Conservation (phyloP, 208 protist species). For the Crithidia acanthocephali region DNA sequence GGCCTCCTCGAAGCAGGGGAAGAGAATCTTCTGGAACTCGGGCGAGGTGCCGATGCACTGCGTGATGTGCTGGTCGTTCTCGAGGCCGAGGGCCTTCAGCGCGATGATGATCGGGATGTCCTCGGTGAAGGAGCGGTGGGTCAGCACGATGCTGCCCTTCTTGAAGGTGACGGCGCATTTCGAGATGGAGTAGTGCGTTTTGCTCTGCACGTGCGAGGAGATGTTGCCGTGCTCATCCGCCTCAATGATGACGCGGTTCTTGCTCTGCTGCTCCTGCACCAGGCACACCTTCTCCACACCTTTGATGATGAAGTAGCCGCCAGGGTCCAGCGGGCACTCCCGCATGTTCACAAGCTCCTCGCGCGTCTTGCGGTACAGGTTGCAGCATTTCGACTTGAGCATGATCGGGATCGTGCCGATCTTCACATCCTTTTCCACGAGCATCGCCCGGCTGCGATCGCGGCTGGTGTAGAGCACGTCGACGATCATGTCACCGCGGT, state of each 20-base stretch:
- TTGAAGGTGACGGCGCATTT: constrained; percentile 95
- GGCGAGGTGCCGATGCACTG: constrained; percentile 96
- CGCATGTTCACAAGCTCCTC: constrained; percentile 94
- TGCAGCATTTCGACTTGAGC: constrained; percentile 98
- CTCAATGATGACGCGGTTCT: constrained; percentile 99
- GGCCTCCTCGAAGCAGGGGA: constrained; percentile 97
- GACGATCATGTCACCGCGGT: constrained; percentile 86
- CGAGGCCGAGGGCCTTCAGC: constrained; percentile 98
- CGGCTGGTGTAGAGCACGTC: constrained; percentile 87
- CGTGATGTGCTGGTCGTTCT: constrained; percentile 99
- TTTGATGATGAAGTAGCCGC: constrained; percentile 99
- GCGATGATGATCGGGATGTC: constrained; percentile 98
- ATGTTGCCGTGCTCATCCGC: constrained; percentile 87
- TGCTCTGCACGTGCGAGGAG: constrained; percentile 85
- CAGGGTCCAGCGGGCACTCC: constrained; percentile 99
- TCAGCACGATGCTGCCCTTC: constrained; percentile 96
- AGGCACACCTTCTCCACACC: constrained; percentile 99
- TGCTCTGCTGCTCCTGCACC: constrained; percentile 97
- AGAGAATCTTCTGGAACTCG: constrained; percentile 90
- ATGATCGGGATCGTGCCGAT: constrained; percentile 99
- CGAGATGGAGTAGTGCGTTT: constrained; percentile 95
- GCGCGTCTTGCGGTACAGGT: constrained; percentile 90
- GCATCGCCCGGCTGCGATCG: constrained; percentile 64
- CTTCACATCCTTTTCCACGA: constrained; percentile 80
- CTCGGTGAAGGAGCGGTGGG: constrained; percentile 98